These are phyloP conservation scores for Guillardia theta DNA, from an alignment of 78 protist genomes.

Conservation along the genomic window DNA sequence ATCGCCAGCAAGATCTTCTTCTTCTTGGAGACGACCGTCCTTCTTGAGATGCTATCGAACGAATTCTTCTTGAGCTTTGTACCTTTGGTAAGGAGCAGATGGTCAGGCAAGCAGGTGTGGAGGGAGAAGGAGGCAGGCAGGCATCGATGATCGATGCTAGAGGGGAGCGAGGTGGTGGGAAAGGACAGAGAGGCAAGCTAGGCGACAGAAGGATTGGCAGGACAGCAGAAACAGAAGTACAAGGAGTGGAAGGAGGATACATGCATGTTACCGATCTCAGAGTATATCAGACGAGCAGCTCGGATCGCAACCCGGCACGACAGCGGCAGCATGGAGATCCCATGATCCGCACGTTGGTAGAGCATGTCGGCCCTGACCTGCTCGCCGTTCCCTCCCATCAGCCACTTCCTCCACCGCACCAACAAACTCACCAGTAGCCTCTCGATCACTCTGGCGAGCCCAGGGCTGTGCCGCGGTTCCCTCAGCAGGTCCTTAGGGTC, in stretches of 20 bases:
- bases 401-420: too few species aligned
- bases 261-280: background rate
- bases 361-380: background rate
- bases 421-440: background rate
- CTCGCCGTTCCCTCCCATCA: too few species aligned
- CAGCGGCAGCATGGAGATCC: background rate
- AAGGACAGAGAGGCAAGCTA: too few species aligned
- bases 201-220: too few species aligned
- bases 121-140: too few species aligned
- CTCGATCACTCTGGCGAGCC: background rate
- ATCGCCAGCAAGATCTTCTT: background rate
- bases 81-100: too few species aligned
- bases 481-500: background rate
- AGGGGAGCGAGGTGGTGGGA: too few species aligned
- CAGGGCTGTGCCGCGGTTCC: background rate
- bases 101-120: too few species aligned
- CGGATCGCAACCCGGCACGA: background rate
- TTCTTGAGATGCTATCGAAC: background rate
- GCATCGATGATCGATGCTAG: too few species aligned
- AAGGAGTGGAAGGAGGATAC: too few species aligned
- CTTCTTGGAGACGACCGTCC: background rate
- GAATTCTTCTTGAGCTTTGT: background rate
- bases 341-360: background rate
- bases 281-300: background rate
- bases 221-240: too few species aligned